phyloP scores from a whole-genome alignment of 352 stramenopile genomes.

The Globisporangium uncinulatum region DNA sequence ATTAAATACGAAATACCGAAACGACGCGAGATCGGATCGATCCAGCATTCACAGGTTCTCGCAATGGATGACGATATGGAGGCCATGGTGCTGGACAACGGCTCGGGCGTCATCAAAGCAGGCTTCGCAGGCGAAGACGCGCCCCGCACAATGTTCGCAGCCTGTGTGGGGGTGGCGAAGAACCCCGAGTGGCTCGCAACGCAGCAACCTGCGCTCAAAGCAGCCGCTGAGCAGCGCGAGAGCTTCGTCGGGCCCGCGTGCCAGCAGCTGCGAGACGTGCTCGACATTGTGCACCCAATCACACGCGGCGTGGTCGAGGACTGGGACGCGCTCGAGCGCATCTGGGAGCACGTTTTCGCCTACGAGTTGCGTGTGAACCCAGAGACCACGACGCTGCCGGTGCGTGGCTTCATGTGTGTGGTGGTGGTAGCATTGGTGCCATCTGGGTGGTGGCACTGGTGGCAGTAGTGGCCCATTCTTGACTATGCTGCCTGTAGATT shows the following conservation, averaged over 20 bases:
- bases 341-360: conserved; percentile 84
- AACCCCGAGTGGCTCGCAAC: conserved; percentile 78
- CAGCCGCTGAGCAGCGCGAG: conserved; percentile 66
- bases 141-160: conserved; percentile 65
- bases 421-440: neutral
- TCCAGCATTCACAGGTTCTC: too few species aligned
- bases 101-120: conserved; percentile 74
- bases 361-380: conserved; percentile 73
- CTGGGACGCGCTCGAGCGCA: conserved; percentile 80
- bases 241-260: conserved; percentile 62
- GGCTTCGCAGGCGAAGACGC: conserved; percentile 84
- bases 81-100: conserved; percentile 85
- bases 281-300: conserved; percentile 71
- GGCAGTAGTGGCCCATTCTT: neutral
- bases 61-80: conserved; percentile 30
- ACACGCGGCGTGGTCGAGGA: conserved; percentile 74
- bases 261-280: conserved; percentile 59
- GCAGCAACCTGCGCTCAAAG: conserved; percentile 28
- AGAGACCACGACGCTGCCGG: conserved; percentile 57
- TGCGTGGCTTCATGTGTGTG: neutral
- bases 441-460: too few species aligned
- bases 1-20: neutral
- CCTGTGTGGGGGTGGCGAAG: conserved; percentile 61
- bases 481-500: conserved; percentile 21
- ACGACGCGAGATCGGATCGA: neutral